Evolutionary conservation across 2,329 filamentous ascomycete genomes (phyloP), one percentile per base, ranked within the genome.

Genomic region (Cercospora sp.): DNA sequence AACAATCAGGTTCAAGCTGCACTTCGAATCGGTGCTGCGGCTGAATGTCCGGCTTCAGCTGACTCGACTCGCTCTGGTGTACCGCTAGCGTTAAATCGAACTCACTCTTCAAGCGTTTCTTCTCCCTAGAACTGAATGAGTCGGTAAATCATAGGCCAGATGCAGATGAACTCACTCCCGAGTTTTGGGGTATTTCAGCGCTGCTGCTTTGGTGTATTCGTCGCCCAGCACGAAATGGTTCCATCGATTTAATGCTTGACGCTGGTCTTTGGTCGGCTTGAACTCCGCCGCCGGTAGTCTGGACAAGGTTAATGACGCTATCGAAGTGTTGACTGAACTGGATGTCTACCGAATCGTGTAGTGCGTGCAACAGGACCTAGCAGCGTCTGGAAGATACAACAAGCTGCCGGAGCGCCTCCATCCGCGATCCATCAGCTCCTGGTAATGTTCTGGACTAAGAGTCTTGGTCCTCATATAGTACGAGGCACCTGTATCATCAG

Each of bases 351-450:
- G 88, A 64, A 95, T 89, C 0, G 91, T 93, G 78, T 94, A 98
- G 76, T 97, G 93, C 55, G 94, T 93, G 79, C 95, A 99, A 76
- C 95, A 99, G 69, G 93, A 91, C 66, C 89, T 85, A 67, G 86
- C 86, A 74, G 92, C 89, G 78, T 95, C 90, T 13, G 92, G 91
- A 69, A 92, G 88, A 80, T 95, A 95, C 60, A 95, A 82, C 8
- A 93, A 82, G 30, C 81, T 87, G 16, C 85, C 85, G 45, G 84
- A 85, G 72, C 84, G 86, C 78, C 92, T 89, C 91, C 91, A 95
- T 69, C 89, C 91, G 71, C 90, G 87, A 78, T 93, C 87, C 55
- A 94, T 81, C 42, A 95, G 83, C 53, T 78, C 81, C 77, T 94
- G 90, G 74, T 95, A 95, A 74, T 91, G 87, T 1, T 82, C 80